Base-by-base conservation (phyloP, 2,329 filamentous ascomycete genomes). In the Cordyceps fumosorosea region DNA sequence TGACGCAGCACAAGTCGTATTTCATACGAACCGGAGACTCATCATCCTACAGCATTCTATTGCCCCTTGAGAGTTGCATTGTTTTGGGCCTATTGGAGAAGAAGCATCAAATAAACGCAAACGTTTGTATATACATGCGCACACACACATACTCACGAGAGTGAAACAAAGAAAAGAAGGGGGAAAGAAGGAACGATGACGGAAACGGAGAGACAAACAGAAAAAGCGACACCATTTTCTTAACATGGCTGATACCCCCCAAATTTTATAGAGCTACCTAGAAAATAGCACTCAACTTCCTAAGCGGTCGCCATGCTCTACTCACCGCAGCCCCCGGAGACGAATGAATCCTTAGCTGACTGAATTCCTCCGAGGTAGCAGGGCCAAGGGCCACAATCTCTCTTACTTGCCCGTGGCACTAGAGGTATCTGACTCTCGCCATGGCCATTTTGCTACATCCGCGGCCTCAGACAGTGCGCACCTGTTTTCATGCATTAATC, bases 201-300 rank as follows among this genome's bases (percentile, higher is more conserved):
- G 29, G 29, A 29, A 29, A 29, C 8, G 29, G 29, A 29, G 29
- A 29, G 5, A 29, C 8, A 29, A 7, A 29, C 29, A 29, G 29
- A 29, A 29, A 7, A 18, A 40, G 55, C 29, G 22, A 50, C 40
- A 40, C 16, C 42, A 61, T 8, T 52, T 14, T 45, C 50, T 34
- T 48, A 20, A n/a, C 48, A 26, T 52, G 60, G 54, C 47, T 62
- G 64, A 66, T 64, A 66, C 65, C 63, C 63, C 62, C 22, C 29
- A 7, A 29, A 18, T 29, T 40, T 18, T 26, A 63, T 63, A 63
- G 62, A 63, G 50, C 62, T 60, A 5, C 22, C n/a, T 45, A 54
- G 53, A 50, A 71, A 3, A 65, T 65, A 5, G 63, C 66, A 29
- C 29, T 32, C 8, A 69, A 56, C 32, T 66, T 67, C 61, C 64